Evolutionary conservation across 2,329 filamentous ascomycete species (phyloP), one percentile per base, ranked within the genome.

Genomic region (Ophidiomyces ophidiicola): DNA sequence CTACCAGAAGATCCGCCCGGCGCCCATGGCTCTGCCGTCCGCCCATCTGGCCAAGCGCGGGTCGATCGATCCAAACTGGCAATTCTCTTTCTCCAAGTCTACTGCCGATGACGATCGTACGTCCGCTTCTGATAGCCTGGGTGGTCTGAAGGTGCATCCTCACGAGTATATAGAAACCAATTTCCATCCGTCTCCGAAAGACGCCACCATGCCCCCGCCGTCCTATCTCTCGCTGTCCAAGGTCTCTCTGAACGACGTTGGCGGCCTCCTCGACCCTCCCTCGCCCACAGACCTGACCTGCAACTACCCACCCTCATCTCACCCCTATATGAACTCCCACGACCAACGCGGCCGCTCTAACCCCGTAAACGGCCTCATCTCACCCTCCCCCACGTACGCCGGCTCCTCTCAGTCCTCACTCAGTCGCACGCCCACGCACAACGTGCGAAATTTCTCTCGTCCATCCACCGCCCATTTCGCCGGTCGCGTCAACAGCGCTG

Each of bases 171-270:
- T 60, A 21, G 48, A 49, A 39, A 54, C 55, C 14, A 56, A 49
- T 21, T 39, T 50, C n/a, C 49, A 51, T 6, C 45, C 48, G 0
- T 36, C 34, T 5, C 35, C 29, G 17, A 44, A 35, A 8, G 30
- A 41, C 19, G 36, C 35, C 48, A 46, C 20, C 58, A 36, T 54
- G 60, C 29, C 51, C 60, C 17, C 53, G 59, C 31, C 53, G 63
- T 37, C 55, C 48, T 32, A 61, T 3, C 55, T 61, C 6, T 68
- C 67, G 1, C 69, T 74, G 3, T 67, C 72, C 3, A 68, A 71
- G 32, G 74, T 90, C 3, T 84, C 82, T 0, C 88, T 94, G 57
- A 86, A 88, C 50, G 87, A 94, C 48, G 79, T 86, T 1, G 85
- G 85, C 15, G 83, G 82, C 0, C 62, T 93, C 0, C 63, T 92